These are phyloP conservation scores for Debaryomycetaceae sp. DNA, from an alignment of 1,139 yeast species.

Conservation along the genomic window DNA sequence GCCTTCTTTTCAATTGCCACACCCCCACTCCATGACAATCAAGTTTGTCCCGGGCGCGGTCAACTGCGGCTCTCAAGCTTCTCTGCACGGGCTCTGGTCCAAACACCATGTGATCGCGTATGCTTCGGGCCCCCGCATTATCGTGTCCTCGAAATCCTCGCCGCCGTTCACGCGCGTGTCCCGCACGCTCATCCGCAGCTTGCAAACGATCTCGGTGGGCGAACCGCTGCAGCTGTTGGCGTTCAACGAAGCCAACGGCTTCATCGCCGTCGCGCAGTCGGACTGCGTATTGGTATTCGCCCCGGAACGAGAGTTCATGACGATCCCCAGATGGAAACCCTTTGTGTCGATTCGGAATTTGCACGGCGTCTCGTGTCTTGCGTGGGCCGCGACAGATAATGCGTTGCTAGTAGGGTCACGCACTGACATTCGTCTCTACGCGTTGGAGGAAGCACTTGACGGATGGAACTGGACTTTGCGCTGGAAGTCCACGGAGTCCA, in stretches of 20 bases:
- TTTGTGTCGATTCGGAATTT: conserved; percentile 10
- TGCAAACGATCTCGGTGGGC: conserved; percentile 71
- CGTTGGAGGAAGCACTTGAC: conserved; percentile 37
- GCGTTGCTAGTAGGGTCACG: conserved; percentile 58
- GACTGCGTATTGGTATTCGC: conserved; percentile 23
- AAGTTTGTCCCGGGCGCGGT: conserved; percentile 84
- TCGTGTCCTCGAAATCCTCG: conserved; percentile 28
- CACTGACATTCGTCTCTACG: conserved; percentile 41
- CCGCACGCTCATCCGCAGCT: conserved; percentile 16
- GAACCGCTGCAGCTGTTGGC: conserved; percentile 58
- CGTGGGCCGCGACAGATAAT: conserved; percentile 53
- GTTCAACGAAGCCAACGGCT: conserved; percentile 48
- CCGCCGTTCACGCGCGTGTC: conserved; percentile 1
- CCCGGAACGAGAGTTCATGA: conserved; percentile 35
- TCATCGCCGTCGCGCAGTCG: conserved; percentile 37
- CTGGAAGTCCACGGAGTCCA: conserved; percentile 49
- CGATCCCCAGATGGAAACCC: conserved; percentile 38
- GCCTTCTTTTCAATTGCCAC: too few species aligned
- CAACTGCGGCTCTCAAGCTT: conserved; percentile 42
- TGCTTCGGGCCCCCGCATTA: conserved; percentile 82
- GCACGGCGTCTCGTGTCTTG: conserved; percentile 37
- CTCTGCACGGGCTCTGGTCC: conserved; percentile 61
- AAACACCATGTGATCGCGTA: conserved; percentile 57
- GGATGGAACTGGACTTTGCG: conserved; percentile 17
- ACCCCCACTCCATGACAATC: conserved; percentile 37